Percentiles rank a stretch among this genome's conserved stretches.
Evolutionary conservation across 495 filamentous ascomycete genomes (phyloP).

Genomic region (Amorphotheca resinae): DNA sequence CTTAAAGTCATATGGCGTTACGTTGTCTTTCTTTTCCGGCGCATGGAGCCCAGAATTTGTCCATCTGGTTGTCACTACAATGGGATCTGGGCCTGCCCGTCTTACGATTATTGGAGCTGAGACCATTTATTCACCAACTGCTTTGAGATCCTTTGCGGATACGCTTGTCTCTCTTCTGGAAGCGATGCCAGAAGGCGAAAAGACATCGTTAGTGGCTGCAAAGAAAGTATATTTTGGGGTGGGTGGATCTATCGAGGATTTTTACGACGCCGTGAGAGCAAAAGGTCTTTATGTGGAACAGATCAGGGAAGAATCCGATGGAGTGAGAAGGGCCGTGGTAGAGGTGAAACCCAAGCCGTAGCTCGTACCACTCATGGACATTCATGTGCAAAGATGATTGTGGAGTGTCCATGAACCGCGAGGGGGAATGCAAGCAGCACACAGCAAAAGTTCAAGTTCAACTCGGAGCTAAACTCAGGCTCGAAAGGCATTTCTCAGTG

Average conservation of each 20-base stretch:
- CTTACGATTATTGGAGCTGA: constrained; percentile 72
- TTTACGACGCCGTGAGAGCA: constrained; percentile 48
- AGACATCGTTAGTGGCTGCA: constrained; percentile 68
- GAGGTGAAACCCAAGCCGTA: constrained; percentile 10
- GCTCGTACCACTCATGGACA: too few species aligned
- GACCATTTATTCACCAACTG: constrained; percentile 84
- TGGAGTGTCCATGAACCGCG: too few species aligned
- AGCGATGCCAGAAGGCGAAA: constrained; percentile 32
- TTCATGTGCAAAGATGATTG: not conserved
- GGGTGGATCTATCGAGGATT: constrained; percentile 84
- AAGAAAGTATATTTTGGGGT: constrained; percentile 96
- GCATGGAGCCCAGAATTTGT: constrained; percentile 67
- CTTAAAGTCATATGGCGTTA: constrained; percentile 42
- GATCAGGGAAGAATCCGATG: constrained; percentile 49
- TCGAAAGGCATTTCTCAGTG: too few species aligned
- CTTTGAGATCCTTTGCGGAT: constrained; percentile 59
- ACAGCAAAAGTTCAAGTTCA: too few species aligned
- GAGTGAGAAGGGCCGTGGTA: constrained; percentile 43
- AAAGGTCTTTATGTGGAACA: constrained; percentile 43
- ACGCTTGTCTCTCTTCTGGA: constrained; percentile 54
- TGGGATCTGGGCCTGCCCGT: constrained; percentile 13
- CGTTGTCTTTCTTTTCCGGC: constrained; percentile 66
- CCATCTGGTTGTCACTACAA: constrained; percentile 33
- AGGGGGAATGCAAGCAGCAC: too few species aligned
- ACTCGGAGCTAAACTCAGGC: too few species aligned